A percentile compares a stretch with the other conserved stretches of the same genome.
Conservation (phyloP, 2,329 filamentous ascomycete species). For the Cladosporium sp. region DNA sequence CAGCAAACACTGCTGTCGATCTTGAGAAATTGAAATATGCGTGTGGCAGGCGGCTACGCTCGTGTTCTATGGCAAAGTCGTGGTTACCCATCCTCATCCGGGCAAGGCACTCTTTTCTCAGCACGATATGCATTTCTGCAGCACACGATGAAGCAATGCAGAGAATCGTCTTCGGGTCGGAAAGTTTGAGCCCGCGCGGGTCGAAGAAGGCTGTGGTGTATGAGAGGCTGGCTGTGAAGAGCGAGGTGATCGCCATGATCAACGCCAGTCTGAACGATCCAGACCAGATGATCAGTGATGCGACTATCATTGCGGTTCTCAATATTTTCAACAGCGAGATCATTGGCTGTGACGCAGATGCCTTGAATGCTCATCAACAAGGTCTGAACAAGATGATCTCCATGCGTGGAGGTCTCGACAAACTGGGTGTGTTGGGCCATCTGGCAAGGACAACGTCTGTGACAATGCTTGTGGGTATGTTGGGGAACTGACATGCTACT, state of each 20-base stretch:
- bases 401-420: constrained; percentile 27
- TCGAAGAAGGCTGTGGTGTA: constrained; percentile 15
- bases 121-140: constrained; percentile 30
- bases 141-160: constrained; percentile 32
- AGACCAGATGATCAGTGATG: constrained; percentile 22
- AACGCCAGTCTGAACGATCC: constrained; percentile 26
- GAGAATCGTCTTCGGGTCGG: constrained; percentile 16
- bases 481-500: not conserved
- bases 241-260: constrained; percentile 24
- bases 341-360: constrained; percentile 24
- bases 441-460: constrained; percentile 22
- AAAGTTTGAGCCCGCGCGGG: constrained; percentile 17
- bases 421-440: constrained; percentile 24
- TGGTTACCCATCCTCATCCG: constrained; percentile 28
- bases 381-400: constrained; percentile 28
- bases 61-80: constrained; percentile 19
- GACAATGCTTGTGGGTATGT: constrained; percentile 4
- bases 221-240: constrained; percentile 21
- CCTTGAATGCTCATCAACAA: constrained; percentile 24
- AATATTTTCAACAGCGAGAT: constrained; percentile 30
- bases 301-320: constrained; percentile 30
- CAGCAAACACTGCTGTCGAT: constrained; percentile 20
- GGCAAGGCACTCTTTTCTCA: constrained; percentile 26
- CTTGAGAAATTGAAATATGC: constrained; percentile 25
- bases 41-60: constrained; percentile 1